phyloP scores from a whole-genome alignment of 768 basidiomycete genomes.

The Boletus patriciae region DNA sequence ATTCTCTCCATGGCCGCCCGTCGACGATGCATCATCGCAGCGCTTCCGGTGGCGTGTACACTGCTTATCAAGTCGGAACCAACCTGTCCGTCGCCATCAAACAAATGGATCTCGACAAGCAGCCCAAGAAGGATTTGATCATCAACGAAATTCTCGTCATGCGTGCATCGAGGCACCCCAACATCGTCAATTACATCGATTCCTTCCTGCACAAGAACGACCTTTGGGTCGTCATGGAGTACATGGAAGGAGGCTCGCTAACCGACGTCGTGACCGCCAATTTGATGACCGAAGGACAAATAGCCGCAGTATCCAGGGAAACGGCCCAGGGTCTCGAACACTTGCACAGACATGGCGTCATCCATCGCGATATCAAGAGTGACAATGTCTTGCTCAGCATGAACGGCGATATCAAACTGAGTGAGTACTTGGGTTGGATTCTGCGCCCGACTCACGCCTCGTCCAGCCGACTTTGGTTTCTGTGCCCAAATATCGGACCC shows the following conservation, averaged over 20 bases:
- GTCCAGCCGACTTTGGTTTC: slow-evolving; percentile 94
- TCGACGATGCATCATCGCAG: slow-evolving; percentile 40
- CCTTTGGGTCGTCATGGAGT: slow-evolving; percentile 99
- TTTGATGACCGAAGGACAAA: slow-evolving; percentile 98
- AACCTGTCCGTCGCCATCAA: slow-evolving; percentile 97
- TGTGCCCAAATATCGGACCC: slow-evolving; percentile 93
- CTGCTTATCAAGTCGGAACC: slow-evolving; percentile 95
- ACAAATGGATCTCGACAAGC: slow-evolving; percentile 99
- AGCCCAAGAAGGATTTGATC: slow-evolving; percentile 99
- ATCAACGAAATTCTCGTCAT: slow-evolving; percentile 99
- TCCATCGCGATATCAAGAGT: slow-evolving; percentile 98
- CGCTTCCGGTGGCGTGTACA: slow-evolving; percentile 97
- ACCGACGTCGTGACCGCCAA: slow-evolving; percentile 91
- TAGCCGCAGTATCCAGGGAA: slow-evolving; percentile 93
- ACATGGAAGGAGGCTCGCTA: slow-evolving; percentile 95
- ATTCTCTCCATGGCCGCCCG: neutral
- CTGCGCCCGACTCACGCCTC: neutral
- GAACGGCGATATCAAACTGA: slow-evolving; percentile 96
- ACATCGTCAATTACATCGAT: slow-evolving; percentile 99
- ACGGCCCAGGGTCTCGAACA: slow-evolving; percentile 92
- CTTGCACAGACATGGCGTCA: slow-evolving; percentile 93
- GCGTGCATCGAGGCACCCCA: slow-evolving; percentile 95
- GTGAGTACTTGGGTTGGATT: slow-evolving; percentile 52
- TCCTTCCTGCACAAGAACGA: slow-evolving; percentile 98
- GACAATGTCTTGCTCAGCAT: slow-evolving; percentile 94